Evolutionary conservation across 352 stramenopile species (phyloP).

Genomic region (Paralagenidium karlingii): DNA sequence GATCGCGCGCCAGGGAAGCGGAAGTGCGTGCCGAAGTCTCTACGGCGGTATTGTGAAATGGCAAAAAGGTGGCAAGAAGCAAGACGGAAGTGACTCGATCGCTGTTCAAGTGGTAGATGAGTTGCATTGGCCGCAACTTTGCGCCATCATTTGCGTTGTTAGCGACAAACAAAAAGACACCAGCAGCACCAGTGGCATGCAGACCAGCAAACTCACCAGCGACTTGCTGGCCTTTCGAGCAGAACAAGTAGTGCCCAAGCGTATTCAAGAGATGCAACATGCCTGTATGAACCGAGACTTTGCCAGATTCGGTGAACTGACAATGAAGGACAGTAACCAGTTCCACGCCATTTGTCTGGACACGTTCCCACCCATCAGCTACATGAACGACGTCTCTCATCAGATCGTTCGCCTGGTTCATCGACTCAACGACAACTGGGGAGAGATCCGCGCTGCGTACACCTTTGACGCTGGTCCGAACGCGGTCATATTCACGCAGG

Average conservation of each 20-base stretch:
- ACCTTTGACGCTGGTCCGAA: constrained; percentile 99
- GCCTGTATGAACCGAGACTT: constrained; percentile 91
- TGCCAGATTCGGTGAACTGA: constrained; percentile 90
- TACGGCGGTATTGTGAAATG: constrained; percentile 97
- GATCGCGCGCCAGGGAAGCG: constrained; percentile 92
- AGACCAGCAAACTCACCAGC: constrained; percentile 88
- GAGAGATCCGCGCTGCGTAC: constrained; percentile 85
- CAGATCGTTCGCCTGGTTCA: constrained; percentile 84
- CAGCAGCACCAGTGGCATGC: constrained; percentile 94
- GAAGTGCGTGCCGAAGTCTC: constrained; percentile 92
- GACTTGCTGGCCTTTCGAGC: constrained; percentile 83
- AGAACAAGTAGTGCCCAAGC: constrained; percentile 60
- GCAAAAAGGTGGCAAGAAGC: constrained; percentile 71
- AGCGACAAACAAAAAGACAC: constrained; percentile 95
- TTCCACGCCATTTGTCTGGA: constrained; percentile 98
- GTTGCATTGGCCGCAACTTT: constrained; percentile 89
- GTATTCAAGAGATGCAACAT: constrained; percentile 82
- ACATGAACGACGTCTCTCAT: constrained; percentile 93
- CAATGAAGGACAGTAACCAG: constrained; percentile 97
- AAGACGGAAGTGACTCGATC: constrained; percentile 59
- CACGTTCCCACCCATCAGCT: constrained; percentile 97
- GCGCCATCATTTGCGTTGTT: constrained; percentile 94
- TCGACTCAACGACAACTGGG: constrained; percentile 84
- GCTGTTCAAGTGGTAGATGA: constrained; percentile 74
- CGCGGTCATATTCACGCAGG: constrained; percentile 88